Evolutionary conservation across 2,329 filamentous ascomycete species (phyloP), one percentile per base, ranked within the genome.

Genomic region (Alternaria tenuissima): DNA sequence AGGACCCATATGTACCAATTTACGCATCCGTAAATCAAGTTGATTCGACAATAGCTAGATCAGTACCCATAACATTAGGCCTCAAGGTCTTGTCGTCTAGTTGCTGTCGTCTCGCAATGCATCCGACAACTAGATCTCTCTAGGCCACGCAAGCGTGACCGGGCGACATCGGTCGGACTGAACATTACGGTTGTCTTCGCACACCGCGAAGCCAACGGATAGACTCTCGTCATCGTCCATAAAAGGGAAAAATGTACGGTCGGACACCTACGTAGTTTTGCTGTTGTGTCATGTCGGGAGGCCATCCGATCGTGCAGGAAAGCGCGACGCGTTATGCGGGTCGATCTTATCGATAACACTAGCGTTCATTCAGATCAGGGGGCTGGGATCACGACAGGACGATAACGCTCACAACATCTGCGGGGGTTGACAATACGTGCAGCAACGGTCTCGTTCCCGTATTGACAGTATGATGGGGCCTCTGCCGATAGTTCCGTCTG

Each of bases 401-500:
- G 46, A 48, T 36, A 48, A 36, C 46, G 46, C 46, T 24, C 30
- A 34, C 46, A 36, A 48, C 44, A 47, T 32, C 30, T 36, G 46
- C 20, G 46, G 46, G 46, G 30, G 1, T 4, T 1, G 20, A 24
- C 20, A 36, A 36, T 48, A 11, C 18, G 22, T 48, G 46, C 30
- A 34, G 34, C 20, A 48, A 5, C 46, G 46, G 46, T 8, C 2
- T 18, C 22, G 20, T 11, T 24, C 30, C 46, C 46, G 46, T 48
- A 24, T 48, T 7, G 30, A 36, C 18, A 48, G 7, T 48, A 22
- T 48, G 30, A 16, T 6, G 18, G 22, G 30, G 9, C 30, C 20
- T 7, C 9, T 22, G 20, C 16, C 20, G 2, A 24, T 36, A 20
- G 46, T 30, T 7, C 30, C 30, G 30, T 48, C 30, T 48, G 18